Evolutionary conservation across 2,329 filamentous ascomycete species (phyloP).

Genomic region (Aspergillus bombycis): DNA sequence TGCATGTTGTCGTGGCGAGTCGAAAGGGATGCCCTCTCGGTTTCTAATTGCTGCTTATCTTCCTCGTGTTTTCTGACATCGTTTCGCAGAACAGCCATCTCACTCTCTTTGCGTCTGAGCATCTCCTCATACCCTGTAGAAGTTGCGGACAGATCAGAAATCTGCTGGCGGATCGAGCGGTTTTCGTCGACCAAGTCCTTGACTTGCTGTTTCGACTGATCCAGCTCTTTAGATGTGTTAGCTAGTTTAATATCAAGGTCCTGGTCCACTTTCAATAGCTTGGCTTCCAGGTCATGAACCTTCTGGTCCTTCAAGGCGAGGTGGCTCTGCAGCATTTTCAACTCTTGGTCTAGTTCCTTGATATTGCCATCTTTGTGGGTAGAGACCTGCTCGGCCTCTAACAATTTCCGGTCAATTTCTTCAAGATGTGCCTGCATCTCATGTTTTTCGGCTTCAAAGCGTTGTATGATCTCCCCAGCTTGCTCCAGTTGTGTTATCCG

Average conservation of each 20-base stretch:
- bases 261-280: slow-evolving; percentile 81
- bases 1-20: slow-evolving; percentile 80
- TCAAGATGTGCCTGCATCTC: slow-evolving; percentile 69
- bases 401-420: slow-evolving; percentile 71
- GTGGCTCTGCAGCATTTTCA: slow-evolving; percentile 90
- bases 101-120: slow-evolving; percentile 90
- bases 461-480: slow-evolving; percentile 82
- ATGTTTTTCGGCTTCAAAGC: slow-evolving; percentile 83
- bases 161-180: slow-evolving; percentile 77
- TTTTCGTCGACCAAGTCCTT: slow-evolving; percentile 80
- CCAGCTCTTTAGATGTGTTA: slow-evolving; percentile 76
- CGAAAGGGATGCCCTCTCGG: slow-evolving; percentile 72
- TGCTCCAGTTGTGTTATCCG: slow-evolving; percentile 85
- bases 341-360: slow-evolving; percentile 75
- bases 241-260: slow-evolving; percentile 86
- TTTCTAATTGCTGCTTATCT: slow-evolving; percentile 76
- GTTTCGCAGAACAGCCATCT: slow-evolving; percentile 78
- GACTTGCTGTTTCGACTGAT: slow-evolving; percentile 72
- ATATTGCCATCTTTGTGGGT: slow-evolving; percentile 77
- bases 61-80: slow-evolving; percentile 83
- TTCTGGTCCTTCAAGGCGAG: slow-evolving; percentile 88
- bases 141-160: slow-evolving; percentile 83
- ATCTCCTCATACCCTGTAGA: slow-evolving; percentile 95
- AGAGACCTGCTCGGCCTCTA: slow-evolving; percentile 70
- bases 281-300: slow-evolving; percentile 80